A percentile compares a stretch with the other conserved stretches of the same genome.
Evolutionary conservation across 2,329 filamentous ascomycete genomes (phyloP).

Genomic region (Scytalidium lignicola): DNA sequence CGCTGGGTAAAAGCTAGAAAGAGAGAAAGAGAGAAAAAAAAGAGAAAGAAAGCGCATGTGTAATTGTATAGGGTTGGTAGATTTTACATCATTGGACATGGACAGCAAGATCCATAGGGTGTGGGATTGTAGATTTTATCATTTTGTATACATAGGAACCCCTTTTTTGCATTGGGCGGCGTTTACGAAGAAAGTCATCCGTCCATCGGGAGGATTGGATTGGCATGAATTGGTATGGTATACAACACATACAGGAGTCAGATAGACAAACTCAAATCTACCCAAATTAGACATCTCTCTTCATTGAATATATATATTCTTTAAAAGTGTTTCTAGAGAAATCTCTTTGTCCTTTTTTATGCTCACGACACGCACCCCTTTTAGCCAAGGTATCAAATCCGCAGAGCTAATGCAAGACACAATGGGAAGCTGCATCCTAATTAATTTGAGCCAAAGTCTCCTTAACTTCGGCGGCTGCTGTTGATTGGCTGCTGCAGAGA

Average conservation of each 20-base stretch:
- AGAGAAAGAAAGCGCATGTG: background rate
- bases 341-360: too few relatives aligned
- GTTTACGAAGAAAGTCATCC: conserved; percentile 11
- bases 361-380: too few relatives aligned
- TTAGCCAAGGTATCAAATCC: too few relatives aligned
- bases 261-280: background rate
- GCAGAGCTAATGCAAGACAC: too few relatives aligned
- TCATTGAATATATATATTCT: too few relatives aligned
- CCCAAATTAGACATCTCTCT: background rate
- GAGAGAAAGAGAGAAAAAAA: background rate
- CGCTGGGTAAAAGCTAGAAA: conserved; percentile 14
- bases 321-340: too few relatives aligned
- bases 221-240: background rate
- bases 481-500: too few relatives aligned
- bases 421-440: too few relatives aligned
- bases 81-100: background rate
- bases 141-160: conserved; percentile 19
- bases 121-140: background rate
- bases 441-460: too few relatives aligned
- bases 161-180: conserved; percentile 24
- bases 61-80: conserved; percentile 1
- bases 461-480: too few relatives aligned
- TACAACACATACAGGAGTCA: background rate
- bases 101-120: too few relatives aligned
- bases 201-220: background rate